phyloP scores from a whole-genome alignment of 148 eudicot species.

The Drosera capensis region DNA sequence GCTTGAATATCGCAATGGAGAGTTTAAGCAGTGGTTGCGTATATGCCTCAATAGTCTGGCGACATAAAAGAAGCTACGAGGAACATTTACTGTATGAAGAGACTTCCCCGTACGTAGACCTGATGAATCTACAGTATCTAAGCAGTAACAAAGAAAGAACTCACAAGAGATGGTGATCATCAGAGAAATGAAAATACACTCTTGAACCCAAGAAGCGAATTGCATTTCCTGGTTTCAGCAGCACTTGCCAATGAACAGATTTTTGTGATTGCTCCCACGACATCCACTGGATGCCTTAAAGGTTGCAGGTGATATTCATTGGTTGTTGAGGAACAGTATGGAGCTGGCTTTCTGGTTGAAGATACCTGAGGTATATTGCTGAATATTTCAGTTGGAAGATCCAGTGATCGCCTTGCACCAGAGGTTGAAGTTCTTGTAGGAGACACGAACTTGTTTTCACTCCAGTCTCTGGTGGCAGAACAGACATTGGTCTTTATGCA shows the following conservation, averaged over 20 bases:
- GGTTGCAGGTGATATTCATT: constrained; percentile 10
- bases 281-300: constrained; percentile 9
- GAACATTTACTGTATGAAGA: too few species aligned
- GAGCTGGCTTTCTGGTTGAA: constrained; percentile 3
- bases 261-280: constrained; percentile 13
- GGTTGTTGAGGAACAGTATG: background rate
- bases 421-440: constrained; percentile 11
- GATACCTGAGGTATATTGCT: constrained; percentile 3
- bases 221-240: constrained; percentile 17
- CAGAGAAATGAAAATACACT: constrained; percentile 83
- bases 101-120: too few species aligned
- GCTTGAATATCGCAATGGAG: too few species aligned
- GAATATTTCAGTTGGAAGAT: constrained; percentile 18
- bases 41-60: too few species aligned
- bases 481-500: constrained; percentile 3
- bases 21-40: too few species aligned
- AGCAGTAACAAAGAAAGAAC: too few species aligned
- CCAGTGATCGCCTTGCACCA: constrained; percentile 2
- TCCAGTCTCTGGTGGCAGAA: constrained; percentile 2
- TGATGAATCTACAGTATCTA: too few species aligned
- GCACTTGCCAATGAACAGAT: constrained; percentile 21
- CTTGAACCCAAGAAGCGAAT: constrained; percentile 53
- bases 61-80: too few species aligned
- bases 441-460: constrained; percentile 6
- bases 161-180: too few species aligned